A percentile compares a stretch with the other conserved stretches of the same genome.
Conservation (phyloP, 2,329 filamentous ascomycete genomes). For the Nigrospora osmanthi region DNA sequence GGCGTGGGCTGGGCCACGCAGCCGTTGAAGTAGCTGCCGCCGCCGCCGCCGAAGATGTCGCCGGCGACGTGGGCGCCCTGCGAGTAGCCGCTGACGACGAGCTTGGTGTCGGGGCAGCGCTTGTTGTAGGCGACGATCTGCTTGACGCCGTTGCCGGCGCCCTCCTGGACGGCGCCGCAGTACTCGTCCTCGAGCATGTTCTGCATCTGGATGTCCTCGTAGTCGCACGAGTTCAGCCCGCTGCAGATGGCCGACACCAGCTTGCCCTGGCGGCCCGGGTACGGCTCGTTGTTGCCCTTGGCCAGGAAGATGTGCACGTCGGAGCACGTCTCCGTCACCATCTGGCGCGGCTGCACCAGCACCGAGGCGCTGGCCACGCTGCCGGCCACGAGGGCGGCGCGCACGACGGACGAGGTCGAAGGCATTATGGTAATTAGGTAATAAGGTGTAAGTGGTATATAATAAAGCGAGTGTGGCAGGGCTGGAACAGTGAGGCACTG, state of each 20-base stretch:
- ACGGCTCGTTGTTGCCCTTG: conserved; percentile 24
- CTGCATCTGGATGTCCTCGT: conserved; percentile 22
- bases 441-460: background rate
- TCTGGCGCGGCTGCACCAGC: conserved; percentile 1
- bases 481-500: no score
- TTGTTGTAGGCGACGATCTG: conserved; percentile 31
- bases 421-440: background rate
- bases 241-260: conserved; percentile 21
- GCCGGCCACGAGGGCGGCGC: conserved; percentile 2
- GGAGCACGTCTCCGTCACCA: conserved; percentile 7
- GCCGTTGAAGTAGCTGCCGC: conserved; percentile 23
- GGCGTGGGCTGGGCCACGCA: conserved; percentile 16
- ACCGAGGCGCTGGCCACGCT: background rate
- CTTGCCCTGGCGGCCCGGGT: conserved; percentile 23
- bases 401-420: background rate
- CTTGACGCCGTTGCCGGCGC: conserved; percentile 21
- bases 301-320: conserved; percentile 15
- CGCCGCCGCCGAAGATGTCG: conserved; percentile 26
- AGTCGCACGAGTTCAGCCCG: conserved; percentile 10
- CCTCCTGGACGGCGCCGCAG: conserved; percentile 27
- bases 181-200: conserved; percentile 21
- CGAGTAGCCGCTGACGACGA: conserved; percentile 33
- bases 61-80: conserved; percentile 30
- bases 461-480: no score
- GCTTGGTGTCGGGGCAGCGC: conserved; percentile 28